These are phyloP conservation scores for Pistacia integerrima DNA, from an alignment of 345 rosid genomes.

Conservation along the genomic window DNA sequence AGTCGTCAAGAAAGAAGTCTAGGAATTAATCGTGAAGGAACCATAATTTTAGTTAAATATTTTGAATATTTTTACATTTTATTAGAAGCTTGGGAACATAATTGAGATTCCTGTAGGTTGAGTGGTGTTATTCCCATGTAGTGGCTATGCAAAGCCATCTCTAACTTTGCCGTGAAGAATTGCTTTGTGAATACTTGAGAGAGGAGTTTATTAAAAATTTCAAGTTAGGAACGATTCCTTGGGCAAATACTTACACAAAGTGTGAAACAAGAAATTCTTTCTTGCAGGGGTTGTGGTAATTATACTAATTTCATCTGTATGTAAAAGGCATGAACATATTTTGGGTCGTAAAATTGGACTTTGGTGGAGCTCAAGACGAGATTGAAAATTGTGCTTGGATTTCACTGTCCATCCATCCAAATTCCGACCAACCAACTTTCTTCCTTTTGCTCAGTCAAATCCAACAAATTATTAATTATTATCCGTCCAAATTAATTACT, in stretches of 20 bases:
- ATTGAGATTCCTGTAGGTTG: slow-evolving; percentile 7
- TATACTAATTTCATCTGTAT: too few species aligned
- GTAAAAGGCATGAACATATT: too few species aligned
- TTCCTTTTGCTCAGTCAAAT: background rate
- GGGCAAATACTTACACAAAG: background rate
- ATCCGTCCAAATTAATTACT: too few species aligned
- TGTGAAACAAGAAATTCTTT: slow-evolving; percentile 6
- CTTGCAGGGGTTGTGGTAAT: background rate
- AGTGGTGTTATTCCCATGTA: background rate
- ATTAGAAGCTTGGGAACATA: too few species aligned
- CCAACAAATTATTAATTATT: background rate
- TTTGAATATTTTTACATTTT: slow-evolving; percentile 7
- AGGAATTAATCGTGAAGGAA: slow-evolving; percentile 47
- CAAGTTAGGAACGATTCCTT: slow-evolving; percentile 15
- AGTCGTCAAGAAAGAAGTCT: slow-evolving; percentile 89
- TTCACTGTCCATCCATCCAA: background rate
- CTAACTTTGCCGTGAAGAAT: slow-evolving; percentile 8
- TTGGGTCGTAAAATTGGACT: too few species aligned
- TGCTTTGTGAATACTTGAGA: background rate
- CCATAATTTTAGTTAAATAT: background rate
- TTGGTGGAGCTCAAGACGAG: background rate
- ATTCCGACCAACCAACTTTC: background rate
- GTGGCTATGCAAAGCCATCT: background rate
- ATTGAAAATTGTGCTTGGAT: background rate
- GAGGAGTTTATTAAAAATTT: background rate